These are phyloP conservation scores for Myriosclerotinia curreyana DNA, from an alignment of 2,329 filamentous ascomycete species.

Conservation along the genomic window DNA sequence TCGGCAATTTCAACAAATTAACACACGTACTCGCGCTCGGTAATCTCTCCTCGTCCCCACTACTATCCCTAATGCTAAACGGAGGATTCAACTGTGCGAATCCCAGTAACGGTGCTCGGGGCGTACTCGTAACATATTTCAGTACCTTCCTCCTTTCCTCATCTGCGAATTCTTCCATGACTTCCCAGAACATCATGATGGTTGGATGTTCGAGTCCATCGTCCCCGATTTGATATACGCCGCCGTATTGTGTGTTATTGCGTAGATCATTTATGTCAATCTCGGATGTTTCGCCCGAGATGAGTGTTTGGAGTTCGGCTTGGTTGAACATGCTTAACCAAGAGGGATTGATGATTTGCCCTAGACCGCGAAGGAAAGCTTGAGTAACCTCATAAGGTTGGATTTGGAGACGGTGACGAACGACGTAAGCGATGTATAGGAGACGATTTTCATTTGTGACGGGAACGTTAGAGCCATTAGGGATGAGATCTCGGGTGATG, in stretches of 20 bases:
- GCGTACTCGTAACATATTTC: conserved; percentile 94
- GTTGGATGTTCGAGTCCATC: conserved; percentile 84
- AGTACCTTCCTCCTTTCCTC: conserved; percentile 78
- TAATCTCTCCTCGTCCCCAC: conserved; percentile 69
- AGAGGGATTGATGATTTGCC: conserved; percentile 80
- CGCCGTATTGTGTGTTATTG: conserved; percentile 80
- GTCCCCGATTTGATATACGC: conserved; percentile 85
- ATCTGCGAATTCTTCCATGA: conserved; percentile 74
- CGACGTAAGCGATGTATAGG: conserved; percentile 91
- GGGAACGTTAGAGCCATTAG: conserved; percentile 68
- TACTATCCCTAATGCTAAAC: conserved; percentile 87
- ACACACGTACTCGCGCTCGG: conserved; percentile 96
- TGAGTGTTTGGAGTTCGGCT: conserved; percentile 85
- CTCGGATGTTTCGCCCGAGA: conserved; percentile 80
- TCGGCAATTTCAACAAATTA: conserved; percentile 87
- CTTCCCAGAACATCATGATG: conserved; percentile 85
- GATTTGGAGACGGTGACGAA: conserved; percentile 76
- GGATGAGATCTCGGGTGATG: conserved; percentile 71
- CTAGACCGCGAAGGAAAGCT: conserved; percentile 82
- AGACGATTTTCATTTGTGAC: conserved; percentile 92
- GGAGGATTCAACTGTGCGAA: conserved; percentile 80
- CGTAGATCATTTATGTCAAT: conserved; percentile 87
- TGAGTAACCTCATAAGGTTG: conserved; percentile 80
- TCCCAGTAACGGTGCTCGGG: conserved; percentile 81
- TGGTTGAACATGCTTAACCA: conserved; percentile 99